These are phyloP conservation scores for Rhynchosporium secalis DNA, from an alignment of 2,329 filamentous ascomycete genomes.

Conservation along the genomic window DNA sequence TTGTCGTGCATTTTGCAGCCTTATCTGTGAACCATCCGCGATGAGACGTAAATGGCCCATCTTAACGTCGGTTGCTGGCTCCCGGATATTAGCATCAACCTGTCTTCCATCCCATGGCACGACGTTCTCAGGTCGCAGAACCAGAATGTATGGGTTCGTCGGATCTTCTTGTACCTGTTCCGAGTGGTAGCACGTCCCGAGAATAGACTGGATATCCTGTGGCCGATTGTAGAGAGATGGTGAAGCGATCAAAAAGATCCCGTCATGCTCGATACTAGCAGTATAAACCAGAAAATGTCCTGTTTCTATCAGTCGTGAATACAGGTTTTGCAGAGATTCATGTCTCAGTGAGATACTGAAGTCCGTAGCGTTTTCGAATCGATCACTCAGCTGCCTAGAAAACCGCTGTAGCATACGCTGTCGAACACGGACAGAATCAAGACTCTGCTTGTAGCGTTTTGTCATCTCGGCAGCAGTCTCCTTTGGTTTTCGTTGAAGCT, in stretches of 20 bases:
- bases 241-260: conserved; percentile 82
- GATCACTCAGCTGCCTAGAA: conserved; percentile 82
- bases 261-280: conserved; percentile 67
- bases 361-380: conserved; percentile 96
- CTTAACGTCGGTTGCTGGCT: conserved; percentile 82
- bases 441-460: conserved; percentile 91
- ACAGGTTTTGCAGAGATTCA: conserved; percentile 71
- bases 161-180: conserved; percentile 72
- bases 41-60: conserved; percentile 83
- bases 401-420: conserved; percentile 97
- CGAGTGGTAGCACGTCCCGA: conserved; percentile 75
- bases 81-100: conserved; percentile 68
- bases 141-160: conserved; percentile 79
- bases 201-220: conserved; percentile 80
- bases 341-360: conserved; percentile 79
- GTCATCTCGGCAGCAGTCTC: conserved; percentile 88
- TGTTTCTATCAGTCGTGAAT: conserved; percentile 75
- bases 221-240: conserved; percentile 72
- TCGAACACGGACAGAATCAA: conserved; percentile 93
- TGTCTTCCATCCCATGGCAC: conserved; percentile 81
- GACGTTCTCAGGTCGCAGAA: conserved; percentile 77
- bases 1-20: conserved; percentile 75
- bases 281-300: conserved; percentile 87
- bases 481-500: conserved; percentile 80
- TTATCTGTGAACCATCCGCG: conserved; percentile 79